These are phyloP conservation scores for Aureobasidium vineae DNA, from an alignment of 2,329 filamentous ascomycete species.

Conservation along the genomic window DNA sequence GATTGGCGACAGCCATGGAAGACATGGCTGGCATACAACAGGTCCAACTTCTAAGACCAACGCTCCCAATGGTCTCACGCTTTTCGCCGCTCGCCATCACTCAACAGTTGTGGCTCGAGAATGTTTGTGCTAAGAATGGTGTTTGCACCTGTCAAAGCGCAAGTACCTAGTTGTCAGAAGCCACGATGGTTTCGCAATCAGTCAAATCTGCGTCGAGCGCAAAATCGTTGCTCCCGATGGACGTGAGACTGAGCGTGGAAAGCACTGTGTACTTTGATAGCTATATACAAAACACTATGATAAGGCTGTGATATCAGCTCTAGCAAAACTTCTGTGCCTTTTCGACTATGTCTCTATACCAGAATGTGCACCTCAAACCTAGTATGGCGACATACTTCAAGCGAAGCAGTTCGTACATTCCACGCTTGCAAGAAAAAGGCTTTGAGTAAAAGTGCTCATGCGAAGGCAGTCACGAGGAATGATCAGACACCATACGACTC, in stretches of 20 bases:
- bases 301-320: background rate
- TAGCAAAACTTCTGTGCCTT: background rate
- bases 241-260: background rate
- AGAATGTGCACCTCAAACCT: background rate
- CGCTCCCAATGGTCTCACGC: background rate
- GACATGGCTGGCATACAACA: constrained; percentile 60
- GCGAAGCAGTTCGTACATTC: background rate
- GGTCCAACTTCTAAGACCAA: constrained; percentile 49
- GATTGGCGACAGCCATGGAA: constrained; percentile 89
- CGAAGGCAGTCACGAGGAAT: background rate
- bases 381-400: background rate
- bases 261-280: background rate
- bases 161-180: background rate
- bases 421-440: background rate
- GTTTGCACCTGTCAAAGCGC: background rate
- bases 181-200: background rate
- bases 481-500: too few species aligned
- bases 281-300: background rate
- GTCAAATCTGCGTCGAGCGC: background rate
- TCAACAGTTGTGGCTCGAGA: background rate
- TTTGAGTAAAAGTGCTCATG: background rate
- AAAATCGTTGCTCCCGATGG: background rate
- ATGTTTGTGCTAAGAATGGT: too few species aligned
- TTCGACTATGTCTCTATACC: background rate
- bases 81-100: background rate